Percentiles rank a stretch among this genome's conserved stretches.
These are phyloP conservation scores for Podospora didyma DNA, from an alignment of 495 filamentous ascomycete species.

Conservation along the genomic window DNA sequence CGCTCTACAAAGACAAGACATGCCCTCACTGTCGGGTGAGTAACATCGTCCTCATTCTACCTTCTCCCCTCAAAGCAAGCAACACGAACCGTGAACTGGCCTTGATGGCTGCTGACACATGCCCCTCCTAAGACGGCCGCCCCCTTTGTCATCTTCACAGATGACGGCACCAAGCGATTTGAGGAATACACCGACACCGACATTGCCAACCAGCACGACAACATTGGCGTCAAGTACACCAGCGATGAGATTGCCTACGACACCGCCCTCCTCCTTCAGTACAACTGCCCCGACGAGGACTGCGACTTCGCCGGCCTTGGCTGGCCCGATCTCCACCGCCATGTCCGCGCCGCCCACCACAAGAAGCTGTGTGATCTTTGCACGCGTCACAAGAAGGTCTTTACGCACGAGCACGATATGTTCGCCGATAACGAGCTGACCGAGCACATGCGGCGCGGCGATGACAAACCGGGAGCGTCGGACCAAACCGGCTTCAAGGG, in stretches of 20 bases:
- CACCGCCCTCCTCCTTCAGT: slow-evolving; percentile 79
- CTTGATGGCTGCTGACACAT: slow-evolving; percentile 7
- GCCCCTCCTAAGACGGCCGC: slow-evolving; percentile 58
- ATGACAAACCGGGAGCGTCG: slow-evolving; percentile 82
- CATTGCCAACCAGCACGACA: slow-evolving; percentile 69
- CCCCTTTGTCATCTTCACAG: slow-evolving; percentile 85
- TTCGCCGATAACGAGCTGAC: slow-evolving; percentile 77
- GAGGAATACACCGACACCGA: slow-evolving; percentile 73
- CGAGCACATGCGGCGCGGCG: slow-evolving; percentile 85
- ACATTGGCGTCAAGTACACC: slow-evolving; percentile 87
- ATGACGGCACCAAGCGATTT: slow-evolving; percentile 72
- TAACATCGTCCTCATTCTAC: slow-evolving; percentile 7
- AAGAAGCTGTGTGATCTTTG: slow-evolving; percentile 95
- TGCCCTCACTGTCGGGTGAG: slow-evolving; percentile 91
- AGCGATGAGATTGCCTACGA: slow-evolving; percentile 83
- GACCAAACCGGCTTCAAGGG: slow-evolving; percentile 96
- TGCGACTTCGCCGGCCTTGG: slow-evolving; percentile 89
- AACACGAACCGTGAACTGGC: no score
- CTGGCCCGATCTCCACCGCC: slow-evolving; percentile 90
- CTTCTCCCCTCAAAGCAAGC: no score
- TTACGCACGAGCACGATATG: slow-evolving; percentile 96
- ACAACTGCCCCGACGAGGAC: slow-evolving; percentile 83
- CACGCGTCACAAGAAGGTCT: slow-evolving; percentile 92
- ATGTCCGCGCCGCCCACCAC: slow-evolving; percentile 76
- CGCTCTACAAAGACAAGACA: slow-evolving; percentile 89